Evolutionary conservation across 2,329 filamentous ascomycete species (phyloP), one percentile per base, ranked within the genome.

Genomic region (Neurospora crassa): DNA sequence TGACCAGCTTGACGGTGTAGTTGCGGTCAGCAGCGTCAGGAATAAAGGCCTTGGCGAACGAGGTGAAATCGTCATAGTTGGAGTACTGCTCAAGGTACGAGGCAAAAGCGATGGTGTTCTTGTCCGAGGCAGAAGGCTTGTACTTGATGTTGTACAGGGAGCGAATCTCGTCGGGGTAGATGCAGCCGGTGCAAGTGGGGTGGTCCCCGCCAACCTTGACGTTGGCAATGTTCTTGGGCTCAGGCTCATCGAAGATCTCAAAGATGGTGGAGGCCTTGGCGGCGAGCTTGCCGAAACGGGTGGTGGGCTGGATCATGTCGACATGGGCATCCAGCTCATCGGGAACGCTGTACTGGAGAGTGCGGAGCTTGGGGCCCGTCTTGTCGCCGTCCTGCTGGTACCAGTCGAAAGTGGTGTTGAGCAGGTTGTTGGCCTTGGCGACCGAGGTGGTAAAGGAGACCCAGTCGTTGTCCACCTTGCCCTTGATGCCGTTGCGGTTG

Each of bases 221-320:
- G 5, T 74, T 73, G 24, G 69, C 67, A 0, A 63, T 7, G 14
- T 3, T 6, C 53, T 63, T 24, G 24, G 53, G 34, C 24, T 63
- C 53, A 14, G 53, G 53, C 53, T 63, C 53, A 24, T 63, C 53
- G 53, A 18, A 63, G 24, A 63, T 34, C 53, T 63, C 53, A 3
- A 63, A 63, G 24, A 63, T 63, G 6, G 79, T 79, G 37, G 78
- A 82, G 67, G 75, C 77, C 71, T 86, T 83, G 2, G 84, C 75
- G 40, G 78, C 78, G 29, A 86, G 81, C 70, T 84, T 81, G 20
- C 86, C 86, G 72, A 91, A 91, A 47, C 86, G 83, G 4, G 87
- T 91, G 0, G 89, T 91, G 0, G 89, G 89, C 78, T 91, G 88
- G 68, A 91, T 87, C 76, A 90, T 83, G 71, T 87, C 86, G 71